These are phyloP conservation scores for Xylariaceae sp. DNA, from an alignment of 2,329 filamentous ascomycete genomes.

Conservation along the genomic window DNA sequence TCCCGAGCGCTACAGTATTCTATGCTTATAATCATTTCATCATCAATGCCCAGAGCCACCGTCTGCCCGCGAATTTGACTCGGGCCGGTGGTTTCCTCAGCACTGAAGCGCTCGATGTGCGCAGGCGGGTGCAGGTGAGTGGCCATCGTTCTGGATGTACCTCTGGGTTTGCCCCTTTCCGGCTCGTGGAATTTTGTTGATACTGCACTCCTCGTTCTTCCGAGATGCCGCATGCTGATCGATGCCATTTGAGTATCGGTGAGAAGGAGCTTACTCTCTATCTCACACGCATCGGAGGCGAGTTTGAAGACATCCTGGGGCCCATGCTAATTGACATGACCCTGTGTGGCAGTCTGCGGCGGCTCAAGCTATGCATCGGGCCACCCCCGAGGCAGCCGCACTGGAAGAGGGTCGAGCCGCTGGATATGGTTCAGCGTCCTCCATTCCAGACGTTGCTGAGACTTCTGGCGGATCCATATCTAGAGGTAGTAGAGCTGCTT, in stretches of 20 bases:
- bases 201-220: too few relatives aligned
- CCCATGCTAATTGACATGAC: constrained; percentile 25
- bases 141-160: too few relatives aligned
- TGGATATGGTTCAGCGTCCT: constrained; percentile 15
- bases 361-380: constrained; percentile 17
- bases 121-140: constrained; percentile 23
- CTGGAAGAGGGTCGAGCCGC: constrained; percentile 4
- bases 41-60: constrained; percentile 21
- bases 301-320: constrained; percentile 20
- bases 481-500: constrained; percentile 31
- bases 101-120: constrained; percentile 17
- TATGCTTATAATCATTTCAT: constrained; percentile 22
- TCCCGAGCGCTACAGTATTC: too few relatives aligned
- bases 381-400: constrained; percentile 13
- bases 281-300: constrained; percentile 22
- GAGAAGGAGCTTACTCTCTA: constrained; percentile 16
- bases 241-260: too few relatives aligned
- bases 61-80: constrained; percentile 19
- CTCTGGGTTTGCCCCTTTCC: too few relatives aligned
- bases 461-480: constrained; percentile 37
- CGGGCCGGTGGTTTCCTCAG: constrained; percentile 22
- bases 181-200: too few relatives aligned
- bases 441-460: constrained; percentile 30
- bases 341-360: constrained; percentile 18
- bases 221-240: too few relatives aligned